Conservation (phyloP, 306 rosid genomes). For the Lablab purpureus region DNA sequence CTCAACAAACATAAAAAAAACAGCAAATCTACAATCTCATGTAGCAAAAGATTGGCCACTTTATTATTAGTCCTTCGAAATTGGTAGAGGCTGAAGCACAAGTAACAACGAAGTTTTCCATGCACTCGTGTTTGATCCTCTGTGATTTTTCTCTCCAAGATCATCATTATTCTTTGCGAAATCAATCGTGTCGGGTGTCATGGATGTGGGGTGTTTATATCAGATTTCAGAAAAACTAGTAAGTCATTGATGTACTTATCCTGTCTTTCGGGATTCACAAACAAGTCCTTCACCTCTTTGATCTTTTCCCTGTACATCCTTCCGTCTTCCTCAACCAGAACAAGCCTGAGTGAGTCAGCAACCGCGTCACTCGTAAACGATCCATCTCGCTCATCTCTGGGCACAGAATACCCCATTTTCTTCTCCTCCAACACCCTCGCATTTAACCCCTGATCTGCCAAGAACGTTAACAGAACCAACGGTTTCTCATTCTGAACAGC, state of each 20-base stretch:
- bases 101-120: no score
- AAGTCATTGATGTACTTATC: constrained; percentile 32
- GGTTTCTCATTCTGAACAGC: constrained; percentile 46
- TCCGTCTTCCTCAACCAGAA: constrained; percentile 49
- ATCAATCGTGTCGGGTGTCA: no score
- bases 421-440: constrained; percentile 54
- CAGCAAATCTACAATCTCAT: no score
- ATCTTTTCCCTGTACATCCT: constrained; percentile 47
- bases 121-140: no score
- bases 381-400: constrained; percentile 50
- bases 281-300: constrained; percentile 46
- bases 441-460: constrained; percentile 43
- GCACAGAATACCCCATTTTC: constrained; percentile 47
- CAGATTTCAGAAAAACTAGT: no score
- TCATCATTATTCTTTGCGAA: no score
- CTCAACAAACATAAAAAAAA: no score
- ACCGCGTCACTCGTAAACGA: constrained; percentile 46
- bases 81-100: no score
- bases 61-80: no score
- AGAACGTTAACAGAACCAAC: constrained; percentile 34
- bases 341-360: constrained; percentile 48
- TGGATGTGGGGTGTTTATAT: no score
- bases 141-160: no score
- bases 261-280: constrained; percentile 17
- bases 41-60: no score